Evolutionary conservation across 768 basidiomycete genomes (phyloP).

Genomic region (Naematelia encephala): DNA sequence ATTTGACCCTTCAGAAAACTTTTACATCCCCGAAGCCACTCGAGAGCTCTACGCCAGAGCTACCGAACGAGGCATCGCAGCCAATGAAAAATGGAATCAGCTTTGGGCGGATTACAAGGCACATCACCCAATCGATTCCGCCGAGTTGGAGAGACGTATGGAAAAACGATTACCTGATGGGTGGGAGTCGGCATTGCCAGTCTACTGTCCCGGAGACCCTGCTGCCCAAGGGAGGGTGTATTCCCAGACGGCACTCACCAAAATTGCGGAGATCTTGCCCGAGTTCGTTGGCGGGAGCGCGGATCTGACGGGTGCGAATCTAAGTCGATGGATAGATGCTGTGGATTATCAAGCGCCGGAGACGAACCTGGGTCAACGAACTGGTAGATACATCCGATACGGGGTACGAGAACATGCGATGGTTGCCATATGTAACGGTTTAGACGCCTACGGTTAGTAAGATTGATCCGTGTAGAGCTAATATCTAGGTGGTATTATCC

Average conservation of each 20-base stretch:
- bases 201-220: slow-evolving; percentile 75
- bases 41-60: too few relatives aligned
- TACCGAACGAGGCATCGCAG: slow-evolving; percentile 65
- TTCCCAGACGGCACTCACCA: slow-evolving; percentile 80
- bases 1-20: too few relatives aligned
- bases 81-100: too few relatives aligned
- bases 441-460: slow-evolving; percentile 88
- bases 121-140: slow-evolving; percentile 78
- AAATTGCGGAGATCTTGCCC: slow-evolving; percentile 69
- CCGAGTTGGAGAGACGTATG: slow-evolving; percentile 81
- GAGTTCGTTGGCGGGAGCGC: slow-evolving; percentile 84
- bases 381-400: slow-evolving; percentile 88
- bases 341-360: slow-evolving; percentile 87
- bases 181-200: slow-evolving; percentile 81
- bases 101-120: slow-evolving; percentile 67
- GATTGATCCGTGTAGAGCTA: too few relatives aligned
- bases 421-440: slow-evolving; percentile 91
- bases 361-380: slow-evolving; percentile 76
- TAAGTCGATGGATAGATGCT: slow-evolving; percentile 61
- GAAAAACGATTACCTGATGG: slow-evolving; percentile 73
- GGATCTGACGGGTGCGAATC: slow-evolving; percentile 86
- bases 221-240: slow-evolving; percentile 89
- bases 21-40: too few relatives aligned
- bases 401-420: slow-evolving; percentile 97
- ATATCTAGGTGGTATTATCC: slow-evolving; percentile 80